Evolutionary conservation across 257 asterid genomes (phyloP), one percentile per base, ranked within the genome.

Genomic region (Jasminum sambac): DNA sequence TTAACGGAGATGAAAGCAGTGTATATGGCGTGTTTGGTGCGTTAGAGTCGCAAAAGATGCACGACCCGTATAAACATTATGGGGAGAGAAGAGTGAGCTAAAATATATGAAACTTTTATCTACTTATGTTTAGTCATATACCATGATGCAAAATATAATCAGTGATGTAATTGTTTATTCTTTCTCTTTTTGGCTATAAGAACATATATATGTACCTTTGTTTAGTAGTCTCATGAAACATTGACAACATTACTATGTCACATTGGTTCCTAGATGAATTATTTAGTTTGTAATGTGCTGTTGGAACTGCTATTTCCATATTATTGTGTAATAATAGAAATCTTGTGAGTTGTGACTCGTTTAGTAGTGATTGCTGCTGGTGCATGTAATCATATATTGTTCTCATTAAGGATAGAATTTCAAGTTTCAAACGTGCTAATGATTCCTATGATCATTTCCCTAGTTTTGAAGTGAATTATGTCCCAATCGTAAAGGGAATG

Each of bases 11-110:
- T 64, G 94, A 87, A 76, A 91, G 91, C 44, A 84, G 95, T 67
- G 87, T 83, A 14, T 89, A 84, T 77, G 96, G 95, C 16, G 96
- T 89, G 1, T 91, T 91, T 76, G 94, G 95, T 61, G 87, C 89
- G 26, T 67, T 91, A 74, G 88, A 84, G 61, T 61, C 83, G 37
- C 88, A 89, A 19, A 86, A 68, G 79, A 87, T 87, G 87, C 79
- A 82, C 42, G 85, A 84, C 62, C 83, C 96, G 6, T 78, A 82
- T 72, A 82, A 65, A 8, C 74, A 72, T 70, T 80, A 68, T 42
- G 83, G 81, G 43, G 77, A 77, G 1, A 74, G 72, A 76, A 85
- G 80, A 72, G 46, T 77, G 60, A 73, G 67, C 14, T 43, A n/a
- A 42, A 14, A 13, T 67, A 67, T 26, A 4, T 77, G 74, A n/a